Conservation (phyloP, 306 rosid genomes). For the Vigna unguiculata region DNA sequence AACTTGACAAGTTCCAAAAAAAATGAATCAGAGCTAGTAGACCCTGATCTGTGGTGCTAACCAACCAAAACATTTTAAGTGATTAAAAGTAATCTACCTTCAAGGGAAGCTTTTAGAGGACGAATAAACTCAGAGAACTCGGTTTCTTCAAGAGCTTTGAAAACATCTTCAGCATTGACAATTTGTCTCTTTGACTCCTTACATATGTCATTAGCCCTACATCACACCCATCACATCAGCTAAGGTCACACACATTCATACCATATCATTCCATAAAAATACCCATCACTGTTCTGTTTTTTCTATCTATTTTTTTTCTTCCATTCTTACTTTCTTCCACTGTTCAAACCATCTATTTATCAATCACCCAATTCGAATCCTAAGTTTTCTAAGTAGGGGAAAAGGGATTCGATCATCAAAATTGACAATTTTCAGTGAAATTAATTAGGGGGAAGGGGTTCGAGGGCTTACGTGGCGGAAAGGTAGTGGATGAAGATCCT, state of each 20-base stretch:
- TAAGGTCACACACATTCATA: background rate
- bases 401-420: background rate
- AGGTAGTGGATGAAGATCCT: slow-evolving; percentile 93
- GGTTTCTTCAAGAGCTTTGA: slow-evolving; percentile 85
- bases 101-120: slow-evolving; percentile 77
- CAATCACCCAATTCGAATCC: background rate
- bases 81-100: slow-evolving; percentile 63
- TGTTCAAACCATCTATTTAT: background rate
- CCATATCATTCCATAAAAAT: slow-evolving; percentile 1
- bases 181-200: slow-evolving; percentile 92
- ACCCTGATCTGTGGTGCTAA: background rate
- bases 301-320: background rate
- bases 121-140: slow-evolving; percentile 78
- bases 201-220: slow-evolving; percentile 94
- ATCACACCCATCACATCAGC: slow-evolving; percentile 5
- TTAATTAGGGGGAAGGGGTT: background rate
- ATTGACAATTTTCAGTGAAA: background rate
- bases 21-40: background rate
- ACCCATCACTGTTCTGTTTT: background rate
- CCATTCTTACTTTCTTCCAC: background rate
- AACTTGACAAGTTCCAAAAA: slow-evolving; percentile 13
- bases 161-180: slow-evolving; percentile 76
- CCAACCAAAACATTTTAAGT: background rate
- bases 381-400: background rate
- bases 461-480: slow-evolving; percentile 74